Evolutionary conservation across 441 rosid species (phyloP).

Genomic region (Breynia disticha): DNA sequence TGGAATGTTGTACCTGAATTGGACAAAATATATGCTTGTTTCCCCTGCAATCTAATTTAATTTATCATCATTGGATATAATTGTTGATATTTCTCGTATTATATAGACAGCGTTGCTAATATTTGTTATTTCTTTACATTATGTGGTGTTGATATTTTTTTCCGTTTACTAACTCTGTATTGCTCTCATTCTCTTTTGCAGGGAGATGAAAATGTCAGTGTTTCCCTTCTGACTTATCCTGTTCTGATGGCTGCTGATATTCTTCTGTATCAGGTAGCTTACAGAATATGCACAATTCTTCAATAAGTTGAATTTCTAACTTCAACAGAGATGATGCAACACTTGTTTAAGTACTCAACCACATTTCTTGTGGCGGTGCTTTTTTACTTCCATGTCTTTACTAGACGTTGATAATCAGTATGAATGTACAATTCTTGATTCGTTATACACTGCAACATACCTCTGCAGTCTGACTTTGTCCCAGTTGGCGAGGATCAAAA

Average conservation of each 20-base stretch:
- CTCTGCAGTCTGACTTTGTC: constrained; percentile 76
- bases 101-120: neutral
- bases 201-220: constrained; percentile 86
- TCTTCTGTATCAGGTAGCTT: constrained; percentile 75
- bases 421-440: constrained; percentile 34
- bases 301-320: too few species aligned
- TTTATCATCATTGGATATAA: neutral
- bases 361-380: constrained; percentile 5
- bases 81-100: too few species aligned
- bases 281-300: constrained; percentile 5
- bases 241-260: constrained; percentile 90
- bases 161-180: neutral
- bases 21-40: too few species aligned
- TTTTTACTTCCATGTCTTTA: constrained; percentile 11
- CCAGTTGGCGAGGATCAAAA: constrained; percentile 98
- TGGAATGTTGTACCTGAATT: too few species aligned
- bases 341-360: neutral
- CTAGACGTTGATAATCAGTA: constrained; percentile 16
- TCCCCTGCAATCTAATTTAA: neutral
- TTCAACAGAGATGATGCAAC: neutral
- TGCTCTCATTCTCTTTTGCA: constrained; percentile 22
- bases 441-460: constrained; percentile 40
- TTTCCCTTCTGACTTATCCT: constrained; percentile 77
- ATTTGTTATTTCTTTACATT: constrained; percentile 3
- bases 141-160: neutral